These are phyloP conservation scores for Ilex paraguariensis DNA, from an alignment of 305 asterid genomes.

Conservation along the genomic window DNA sequence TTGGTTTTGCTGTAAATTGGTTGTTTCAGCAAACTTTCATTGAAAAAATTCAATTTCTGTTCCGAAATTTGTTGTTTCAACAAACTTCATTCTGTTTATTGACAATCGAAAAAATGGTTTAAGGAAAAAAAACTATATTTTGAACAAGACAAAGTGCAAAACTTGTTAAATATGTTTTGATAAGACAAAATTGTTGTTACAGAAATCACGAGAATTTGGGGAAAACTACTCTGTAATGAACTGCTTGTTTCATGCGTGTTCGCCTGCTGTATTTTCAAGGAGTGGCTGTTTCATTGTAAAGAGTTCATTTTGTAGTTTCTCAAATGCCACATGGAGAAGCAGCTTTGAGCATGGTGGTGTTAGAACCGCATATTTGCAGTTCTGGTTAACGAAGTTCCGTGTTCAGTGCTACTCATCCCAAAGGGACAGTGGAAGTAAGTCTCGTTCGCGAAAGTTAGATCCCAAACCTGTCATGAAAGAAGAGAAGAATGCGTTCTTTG, in stretches of 20 bases:
- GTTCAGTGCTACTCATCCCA: conserved; percentile 49
- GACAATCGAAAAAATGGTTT: no score
- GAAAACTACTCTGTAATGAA: conserved; percentile 53
- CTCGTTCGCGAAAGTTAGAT: conserved; percentile 30
- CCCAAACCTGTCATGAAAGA: background rate
- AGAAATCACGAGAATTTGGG: conserved; percentile 25
- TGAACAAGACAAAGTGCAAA: no score
- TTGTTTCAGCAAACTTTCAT: no score
- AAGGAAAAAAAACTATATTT: no score
- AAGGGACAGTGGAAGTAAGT: conserved; percentile 31
- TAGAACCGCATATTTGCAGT: conserved; percentile 31
- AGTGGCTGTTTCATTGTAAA: conserved; percentile 28
- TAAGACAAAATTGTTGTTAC: no score
- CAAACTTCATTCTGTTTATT: no score
- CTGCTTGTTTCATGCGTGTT: conserved; percentile 63
- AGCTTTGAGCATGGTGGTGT: conserved; percentile 32
- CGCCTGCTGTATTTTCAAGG: conserved; percentile 37
- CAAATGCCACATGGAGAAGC: conserved; percentile 34
- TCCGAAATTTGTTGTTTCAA: no score
- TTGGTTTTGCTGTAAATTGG: no score
- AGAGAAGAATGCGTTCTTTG: background rate
- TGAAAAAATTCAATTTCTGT: no score
- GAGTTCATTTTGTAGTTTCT: conserved; percentile 31
- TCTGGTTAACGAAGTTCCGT: conserved; percentile 32
- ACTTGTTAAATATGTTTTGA: no score